Evolutionary conservation across 352 stramenopile genomes (phyloP), one percentile per base, ranked within the genome.

Genomic region (Pythium scleroteichum): DNA sequence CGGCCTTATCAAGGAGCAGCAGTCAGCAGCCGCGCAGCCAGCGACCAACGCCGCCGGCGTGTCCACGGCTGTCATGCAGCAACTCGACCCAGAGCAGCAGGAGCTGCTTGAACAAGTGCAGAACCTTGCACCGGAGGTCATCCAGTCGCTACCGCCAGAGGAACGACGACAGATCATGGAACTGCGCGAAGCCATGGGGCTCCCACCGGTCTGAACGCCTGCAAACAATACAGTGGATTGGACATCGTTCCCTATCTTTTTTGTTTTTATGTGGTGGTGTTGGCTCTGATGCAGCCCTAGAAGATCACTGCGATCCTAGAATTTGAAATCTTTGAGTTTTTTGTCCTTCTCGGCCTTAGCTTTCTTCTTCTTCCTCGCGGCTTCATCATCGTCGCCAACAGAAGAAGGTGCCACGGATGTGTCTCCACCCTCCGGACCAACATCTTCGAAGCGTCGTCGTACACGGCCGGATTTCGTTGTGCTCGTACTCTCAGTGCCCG

Each of bases 321-420:
- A 93, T 69, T 93, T 93, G 59, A 90, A 93, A 54, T 90, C 80
- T 68, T 92, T 92, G 69, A 85, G 78, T 60, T 89, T 90, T 70
- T 90, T 90, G 69, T 74, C 81, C 71, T 91, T 88, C 49, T 91
- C 78, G 3, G 70, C 82, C 72, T 91, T 89, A 51, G 64, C 64
- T 60, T 82, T 86, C 64, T 89, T 90, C 61, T 87, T 89, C 71
- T 88, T 88, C 54, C 77, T 81, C 26, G 72, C 63, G 3, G 65
- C 69, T 38, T 87, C 77, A 22, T 87, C 76, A 33, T 85, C 75
- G 38, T 82, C 75, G 29, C 74, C 73, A 10, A 63, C 53, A 2
- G 61, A 62, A 12, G 56, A 64, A 0, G 78, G 63, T 20, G 75
- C 57, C 0, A 68, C 57, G 6, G 73, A 71, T 3, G 44, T 22